Percentiles rank a stretch among this genome's conserved stretches.
These are phyloP conservation scores for Peltaster fructicola DNA, from an alignment of 2,329 filamentous ascomycete species.

Conservation along the genomic window DNA sequence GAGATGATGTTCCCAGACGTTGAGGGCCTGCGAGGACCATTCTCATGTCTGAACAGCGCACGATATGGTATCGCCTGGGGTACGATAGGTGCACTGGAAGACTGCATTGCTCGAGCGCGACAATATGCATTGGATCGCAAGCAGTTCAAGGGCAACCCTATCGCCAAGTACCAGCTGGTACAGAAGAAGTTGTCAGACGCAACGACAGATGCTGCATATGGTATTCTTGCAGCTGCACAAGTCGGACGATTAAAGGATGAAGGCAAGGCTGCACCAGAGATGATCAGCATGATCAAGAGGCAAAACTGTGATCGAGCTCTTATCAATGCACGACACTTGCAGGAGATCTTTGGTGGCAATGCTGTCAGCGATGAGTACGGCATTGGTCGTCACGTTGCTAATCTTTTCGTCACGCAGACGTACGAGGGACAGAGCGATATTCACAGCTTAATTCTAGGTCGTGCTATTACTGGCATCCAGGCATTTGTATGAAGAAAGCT, in stretches of 20 bases:
- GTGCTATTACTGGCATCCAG: slow-evolving; percentile 48
- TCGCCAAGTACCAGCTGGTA: slow-evolving; percentile 90
- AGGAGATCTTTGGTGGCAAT: slow-evolving; percentile 95
- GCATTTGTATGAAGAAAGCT: slow-evolving; percentile 53
- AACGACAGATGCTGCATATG: slow-evolving; percentile 75
- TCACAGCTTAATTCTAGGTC: slow-evolving; percentile 46
- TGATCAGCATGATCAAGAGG: slow-evolving; percentile 93
- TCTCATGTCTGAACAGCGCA: slow-evolving; percentile 85
- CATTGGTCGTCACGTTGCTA: slow-evolving; percentile 87
- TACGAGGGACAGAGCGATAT: slow-evolving; percentile 98
- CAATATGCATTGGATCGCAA: slow-evolving; percentile 81
- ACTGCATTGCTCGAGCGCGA: slow-evolving; percentile 65
- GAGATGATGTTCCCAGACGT: slow-evolving; percentile 89
- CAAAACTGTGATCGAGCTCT: slow-evolving; percentile 92
- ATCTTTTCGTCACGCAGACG: slow-evolving; percentile 91
- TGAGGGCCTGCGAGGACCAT: slow-evolving; percentile 74
- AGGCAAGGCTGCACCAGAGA: slow-evolving; percentile 75
- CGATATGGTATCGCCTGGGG: slow-evolving; percentile 88
- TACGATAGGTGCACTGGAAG: slow-evolving; percentile 83
- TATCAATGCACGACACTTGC: slow-evolving; percentile 59
- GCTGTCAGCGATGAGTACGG: slow-evolving; percentile 96
- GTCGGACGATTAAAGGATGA: slow-evolving; percentile 86
- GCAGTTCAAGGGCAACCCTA: slow-evolving; percentile 89
- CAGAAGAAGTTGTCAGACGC: slow-evolving; percentile 97
- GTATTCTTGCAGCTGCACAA: slow-evolving; percentile 76